Percentiles rank a stretch among this genome's conserved stretches.
phyloP scores from a whole-genome alignment of 495 filamentous ascomycete species.

The Neurospora sp. region DNA sequence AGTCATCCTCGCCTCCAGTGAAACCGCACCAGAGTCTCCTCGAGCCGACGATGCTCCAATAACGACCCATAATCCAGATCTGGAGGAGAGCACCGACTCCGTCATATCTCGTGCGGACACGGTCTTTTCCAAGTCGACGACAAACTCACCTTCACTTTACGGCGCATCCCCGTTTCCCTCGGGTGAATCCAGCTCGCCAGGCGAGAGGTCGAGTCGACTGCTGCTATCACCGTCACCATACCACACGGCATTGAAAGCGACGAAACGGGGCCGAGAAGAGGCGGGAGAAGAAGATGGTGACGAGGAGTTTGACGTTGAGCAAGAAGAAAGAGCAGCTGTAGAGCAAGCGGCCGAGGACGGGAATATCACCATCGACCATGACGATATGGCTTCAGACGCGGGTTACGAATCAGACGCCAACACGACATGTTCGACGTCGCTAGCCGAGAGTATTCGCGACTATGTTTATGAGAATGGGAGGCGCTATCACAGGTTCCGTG shows the following conservation, averaged over 20 bases:
- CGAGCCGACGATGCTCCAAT: background rate
- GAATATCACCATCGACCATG: constrained; percentile 21
- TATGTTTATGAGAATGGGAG: constrained; percentile 57
- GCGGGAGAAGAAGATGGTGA: background rate
- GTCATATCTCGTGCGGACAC: constrained; percentile 1
- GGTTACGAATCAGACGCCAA: constrained; percentile 37
- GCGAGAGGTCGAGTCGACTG: background rate
- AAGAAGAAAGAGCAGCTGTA: constrained; percentile 14
- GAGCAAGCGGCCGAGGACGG: constrained; percentile 21
- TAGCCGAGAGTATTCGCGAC: constrained; percentile 42
- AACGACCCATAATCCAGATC: background rate
- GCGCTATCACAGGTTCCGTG: constrained; percentile 56
- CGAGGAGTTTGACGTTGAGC: constrained; percentile 1
- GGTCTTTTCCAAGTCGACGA: constrained; percentile 3
- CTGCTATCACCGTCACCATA: background rate
- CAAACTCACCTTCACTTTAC: constrained; percentile 1
- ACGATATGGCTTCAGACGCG: constrained; percentile 25
- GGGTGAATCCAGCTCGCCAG: background rate
- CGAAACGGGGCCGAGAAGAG: background rate
- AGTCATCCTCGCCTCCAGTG: background rate
- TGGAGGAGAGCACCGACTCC: constrained; percentile 1
- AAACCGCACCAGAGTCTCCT: background rate
- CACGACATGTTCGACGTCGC: constrained; percentile 33
- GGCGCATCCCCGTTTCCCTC: constrained; percentile 3
- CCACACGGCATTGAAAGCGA: background rate